Evolutionary conservation across 768 basidiomycete species (phyloP).

Genomic region (Filobasidium floriforme): DNA sequence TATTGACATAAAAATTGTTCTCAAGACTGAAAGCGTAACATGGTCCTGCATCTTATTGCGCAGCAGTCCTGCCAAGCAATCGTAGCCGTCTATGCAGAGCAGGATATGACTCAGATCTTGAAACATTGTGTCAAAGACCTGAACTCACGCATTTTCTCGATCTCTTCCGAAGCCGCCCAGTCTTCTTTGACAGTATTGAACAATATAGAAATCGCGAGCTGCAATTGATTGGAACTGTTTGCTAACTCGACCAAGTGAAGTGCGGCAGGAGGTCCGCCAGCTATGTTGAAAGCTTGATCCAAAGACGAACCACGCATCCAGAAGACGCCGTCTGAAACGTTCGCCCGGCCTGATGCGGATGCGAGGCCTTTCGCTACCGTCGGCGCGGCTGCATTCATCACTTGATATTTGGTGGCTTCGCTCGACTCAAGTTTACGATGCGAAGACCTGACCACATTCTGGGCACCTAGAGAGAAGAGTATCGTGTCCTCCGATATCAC

Average conservation of each 20-base stretch:
- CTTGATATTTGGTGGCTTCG: neutral
- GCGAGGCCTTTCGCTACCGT: conserved; percentile 29
- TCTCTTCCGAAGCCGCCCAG: conserved; percentile 92
- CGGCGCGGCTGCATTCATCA: conserved; percentile 33
- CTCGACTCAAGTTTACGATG: neutral
- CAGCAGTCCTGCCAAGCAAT: conserved; percentile 68
- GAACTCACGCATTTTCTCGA: conserved; percentile 72
- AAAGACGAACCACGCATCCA: conserved; percentile 45
- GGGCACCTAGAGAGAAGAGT: conserved; percentile 28
- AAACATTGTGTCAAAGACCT: neutral
- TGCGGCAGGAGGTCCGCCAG: conserved; percentile 70
- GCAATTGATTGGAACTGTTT: conserved; percentile 69
- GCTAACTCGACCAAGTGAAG: conserved; percentile 70
- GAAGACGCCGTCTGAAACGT: conserved; percentile 30
- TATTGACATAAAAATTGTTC: conserved; percentile 74
- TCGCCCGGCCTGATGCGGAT: conserved; percentile 26
- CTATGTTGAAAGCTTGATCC: conserved; percentile 69
- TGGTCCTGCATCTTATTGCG: conserved; percentile 59
- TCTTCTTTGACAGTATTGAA: conserved; percentile 70
- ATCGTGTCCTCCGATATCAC: conserved; percentile 38
- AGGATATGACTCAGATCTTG: neutral
- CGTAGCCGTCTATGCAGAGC: conserved; percentile 66
- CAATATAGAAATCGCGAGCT: conserved; percentile 62
- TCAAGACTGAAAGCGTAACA: conserved; percentile 72
- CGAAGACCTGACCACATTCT: neutral